A percentile compares a stretch with the other conserved stretches of the same genome.
These are phyloP conservation scores for Phaeosphaeriaceae sp. DNA, from an alignment of 2,329 filamentous ascomycete species.

Conservation along the genomic window DNA sequence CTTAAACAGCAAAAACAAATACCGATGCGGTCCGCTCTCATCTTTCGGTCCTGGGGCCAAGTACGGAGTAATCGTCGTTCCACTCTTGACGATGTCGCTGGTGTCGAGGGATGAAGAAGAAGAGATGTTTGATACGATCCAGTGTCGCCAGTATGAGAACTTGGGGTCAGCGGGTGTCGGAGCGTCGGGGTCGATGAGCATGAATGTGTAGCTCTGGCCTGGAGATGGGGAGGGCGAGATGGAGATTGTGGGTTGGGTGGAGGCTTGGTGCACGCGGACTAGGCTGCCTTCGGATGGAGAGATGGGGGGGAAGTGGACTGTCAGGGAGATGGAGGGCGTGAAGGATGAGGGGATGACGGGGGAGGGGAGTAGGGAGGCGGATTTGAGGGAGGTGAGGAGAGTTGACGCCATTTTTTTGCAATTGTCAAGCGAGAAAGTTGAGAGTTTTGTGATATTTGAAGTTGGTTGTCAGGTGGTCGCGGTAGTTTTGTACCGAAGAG, in stretches of 20 bases:
- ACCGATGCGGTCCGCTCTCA: constrained; percentile 46
- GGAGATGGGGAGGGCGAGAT: constrained; percentile 32
- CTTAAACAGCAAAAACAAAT: constrained; percentile 41
- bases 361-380: constrained; percentile 39
- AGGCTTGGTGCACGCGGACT: constrained; percentile 46
- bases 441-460: background rate
- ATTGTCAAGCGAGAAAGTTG: background rate
- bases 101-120: background rate
- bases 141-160: constrained; percentile 65
- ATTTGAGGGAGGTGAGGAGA: constrained; percentile 33
- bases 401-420: background rate
- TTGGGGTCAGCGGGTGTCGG: constrained; percentile 64
- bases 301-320: constrained; percentile 42
- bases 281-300: constrained; percentile 34
- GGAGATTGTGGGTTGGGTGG: constrained; percentile 21
- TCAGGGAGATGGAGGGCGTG: constrained; percentile 52
- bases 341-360: constrained; percentile 54
- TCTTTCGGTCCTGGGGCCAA: constrained; percentile 45
- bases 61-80: constrained; percentile 39
- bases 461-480: background rate
- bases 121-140: constrained; percentile 51
- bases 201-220: constrained; percentile 52
- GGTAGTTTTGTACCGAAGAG: constrained; percentile 5
- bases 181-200: constrained; percentile 64
- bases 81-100: constrained; percentile 16